Evolutionary conservation across 2,329 filamentous ascomycete species (phyloP).

Genomic region (Clonostachys rosea): DNA sequence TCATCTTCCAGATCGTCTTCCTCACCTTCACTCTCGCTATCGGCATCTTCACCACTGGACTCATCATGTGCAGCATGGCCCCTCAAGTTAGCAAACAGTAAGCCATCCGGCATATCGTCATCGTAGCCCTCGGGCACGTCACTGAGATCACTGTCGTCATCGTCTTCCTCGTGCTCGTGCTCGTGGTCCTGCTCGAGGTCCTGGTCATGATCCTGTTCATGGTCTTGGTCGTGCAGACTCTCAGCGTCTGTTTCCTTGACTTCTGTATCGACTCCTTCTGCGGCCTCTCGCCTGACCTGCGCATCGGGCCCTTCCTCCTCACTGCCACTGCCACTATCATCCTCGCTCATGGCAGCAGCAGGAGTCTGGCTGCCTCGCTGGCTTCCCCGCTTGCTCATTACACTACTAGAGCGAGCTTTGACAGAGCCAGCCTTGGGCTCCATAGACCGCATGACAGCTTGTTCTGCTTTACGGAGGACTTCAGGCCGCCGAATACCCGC

Average conservation of each 20-base stretch:
- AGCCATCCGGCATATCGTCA: constrained; percentile 46
- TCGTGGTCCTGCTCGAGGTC: constrained; percentile 7
- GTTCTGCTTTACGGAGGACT: constrained; percentile 57
- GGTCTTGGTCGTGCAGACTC: constrained; percentile 4
- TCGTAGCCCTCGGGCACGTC: constrained; percentile 57
- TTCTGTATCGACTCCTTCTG: constrained; percentile 25
- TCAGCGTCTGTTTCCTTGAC: constrained; percentile 35
- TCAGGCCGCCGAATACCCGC: constrained; percentile 49
- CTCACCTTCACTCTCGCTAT: constrained; percentile 26
- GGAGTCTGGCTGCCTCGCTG: constrained; percentile 37
- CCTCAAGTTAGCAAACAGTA: constrained; percentile 47
- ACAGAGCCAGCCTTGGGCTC: constrained; percentile 38
- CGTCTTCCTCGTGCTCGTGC: constrained; percentile 23
- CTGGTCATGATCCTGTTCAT: constrained; percentile 5
- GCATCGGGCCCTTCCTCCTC: constrained; percentile 33
- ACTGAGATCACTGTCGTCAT: constrained; percentile 66
- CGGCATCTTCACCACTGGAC: constrained; percentile 25
- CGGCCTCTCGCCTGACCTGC: constrained; percentile 27
- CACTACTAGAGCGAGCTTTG: constrained; percentile 30
- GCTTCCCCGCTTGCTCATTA: constrained; percentile 43
- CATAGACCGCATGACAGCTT: constrained; percentile 44
- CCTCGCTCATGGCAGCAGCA: constrained; percentile 24
- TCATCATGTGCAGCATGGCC: constrained; percentile 18
- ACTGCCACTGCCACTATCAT: constrained; percentile 7
- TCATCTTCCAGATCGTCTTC: constrained; percentile 14